Evolutionary conservation across 345 rosid genomes (phyloP), one percentile per base, ranked within the genome.

Genomic region (Salix caprea): DNA sequence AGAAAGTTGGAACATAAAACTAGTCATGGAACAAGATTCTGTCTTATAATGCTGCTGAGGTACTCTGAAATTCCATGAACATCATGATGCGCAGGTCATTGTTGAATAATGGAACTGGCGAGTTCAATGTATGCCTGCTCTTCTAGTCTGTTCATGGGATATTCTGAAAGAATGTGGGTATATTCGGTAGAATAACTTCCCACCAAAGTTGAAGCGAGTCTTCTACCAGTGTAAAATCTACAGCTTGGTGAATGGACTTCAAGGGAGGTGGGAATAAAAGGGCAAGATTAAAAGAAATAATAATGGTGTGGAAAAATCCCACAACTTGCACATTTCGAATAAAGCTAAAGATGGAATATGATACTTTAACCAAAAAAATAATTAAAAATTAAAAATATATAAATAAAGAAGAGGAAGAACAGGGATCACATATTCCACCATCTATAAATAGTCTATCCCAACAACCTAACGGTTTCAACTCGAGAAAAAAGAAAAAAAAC

Each of bases 381-480:
- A 56, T 2, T 21, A 5, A 69, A 60, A 58, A 12, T 4, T 23
- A 13, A 5, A n/a, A 2, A 23, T 7, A 28, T 1, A 61, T 0
- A 73, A 77, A 42, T n/a, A 52, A 69, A 67, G 30, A 44, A 58
- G 48, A 15, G 9, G 9, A 58, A 37, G 65, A 69, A 72, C 76
- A 56, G 40, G 44, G 61, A 28, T 12, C 6, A 60, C 52, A 42
- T 48, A 40, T 85, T 76, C 60, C 67, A 24, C 44, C 1, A 60
- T 67, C 88, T 90, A 87, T 89, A 90, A 82, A 85, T 85, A 78
- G 71, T 48, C 66, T 67, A 4, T 13, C 42, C 60, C 64, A 56
- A 67, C 82, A 78, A 65, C 75, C n/a, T 71, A 62, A 44, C 19
- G 77, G 50, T 70, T 75, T 78, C 71, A 77, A 77, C 21, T 68